These are phyloP conservation scores for Drechslerella dactyloides DNA, from an alignment of 2,329 filamentous ascomycete genomes.

Conservation along the genomic window DNA sequence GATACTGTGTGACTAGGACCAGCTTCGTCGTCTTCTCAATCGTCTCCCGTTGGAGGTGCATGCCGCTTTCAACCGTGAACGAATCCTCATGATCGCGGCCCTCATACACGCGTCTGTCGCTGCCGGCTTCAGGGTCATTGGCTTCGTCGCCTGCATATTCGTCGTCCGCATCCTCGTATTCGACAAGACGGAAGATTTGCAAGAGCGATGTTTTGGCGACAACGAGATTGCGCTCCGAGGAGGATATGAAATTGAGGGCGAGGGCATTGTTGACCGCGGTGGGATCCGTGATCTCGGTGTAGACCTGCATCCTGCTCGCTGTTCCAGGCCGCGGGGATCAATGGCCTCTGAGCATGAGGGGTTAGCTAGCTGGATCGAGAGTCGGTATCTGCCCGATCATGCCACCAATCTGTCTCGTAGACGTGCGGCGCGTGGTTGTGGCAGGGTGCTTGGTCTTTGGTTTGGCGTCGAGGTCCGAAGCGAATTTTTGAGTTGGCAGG, in stretches of 20 bases:
- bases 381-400: slow-evolving; percentile 14
- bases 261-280: slow-evolving; percentile 92
- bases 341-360: neutral
- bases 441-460: neutral
- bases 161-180: slow-evolving; percentile 57
- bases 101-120: slow-evolving; percentile 62
- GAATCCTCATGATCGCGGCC: slow-evolving; percentile 71
- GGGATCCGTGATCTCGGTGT: slow-evolving; percentile 91
- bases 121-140: slow-evolving; percentile 60
- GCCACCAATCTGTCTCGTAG: slow-evolving; percentile 7
- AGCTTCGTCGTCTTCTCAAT: slow-evolving; percentile 75
- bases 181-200: slow-evolving; percentile 80
- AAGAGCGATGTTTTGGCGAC: slow-evolving; percentile 91
- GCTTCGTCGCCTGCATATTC: slow-evolving; percentile 58
- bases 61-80: slow-evolving; percentile 69
- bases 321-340: neutral
- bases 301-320: slow-evolving; percentile 59
- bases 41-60: slow-evolving; percentile 66
- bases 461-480: neutral
- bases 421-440: neutral
- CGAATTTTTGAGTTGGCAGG: slow-evolving; percentile 1
- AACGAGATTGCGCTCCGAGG: slow-evolving; percentile 80
- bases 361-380: slow-evolving; percentile 11
- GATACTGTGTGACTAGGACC: slow-evolving; percentile 82
- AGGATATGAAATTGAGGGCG: slow-evolving; percentile 75